Evolutionary conservation across 208 protist genomes (phyloP), one percentile per base, ranked within the genome.

Genomic region (Wallacemonas sp.): DNA sequence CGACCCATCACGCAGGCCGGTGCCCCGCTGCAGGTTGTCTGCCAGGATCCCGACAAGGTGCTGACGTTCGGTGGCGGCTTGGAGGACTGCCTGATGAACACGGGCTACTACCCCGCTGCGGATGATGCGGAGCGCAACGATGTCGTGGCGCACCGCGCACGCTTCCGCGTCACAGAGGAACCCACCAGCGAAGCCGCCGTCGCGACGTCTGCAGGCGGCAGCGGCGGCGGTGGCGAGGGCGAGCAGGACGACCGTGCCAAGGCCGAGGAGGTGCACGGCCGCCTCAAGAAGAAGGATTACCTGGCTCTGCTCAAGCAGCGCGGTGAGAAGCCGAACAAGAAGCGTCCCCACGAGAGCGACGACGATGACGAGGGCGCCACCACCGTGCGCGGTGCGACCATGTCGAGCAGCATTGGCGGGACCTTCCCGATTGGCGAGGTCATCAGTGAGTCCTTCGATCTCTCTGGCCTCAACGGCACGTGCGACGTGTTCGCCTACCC

Each of bases 371-470:
- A 84, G 46, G 19, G 54, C 17, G 38, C 38, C n/a, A 54, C 33
- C 12, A 6, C 16, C 16, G 60, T 27, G 55, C 58, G 44, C 23
- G 89, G 89, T 17, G 76, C 86, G 14, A 77, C 69, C 76, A 90
- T 93, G 30, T 78, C 71, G 32, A 87, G 73, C 62, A 94, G 87
- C 68, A 93, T 95, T 72, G 92, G 92, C 39, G 92, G 92, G 36
- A 95, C 92, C 26, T 97, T 95, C 65, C 92, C 89, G 14, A 90
- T 95, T 61, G 92, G 92, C 17, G 92, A 97, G 63, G 88, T 95
- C 41, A 94, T 97, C 78, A 90, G 74, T 63, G 92, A 97, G 71
- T 88, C 87, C 14, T 88, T 88, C 57, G 84, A 95, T 56, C 79
- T 97, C 17, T 85, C 83, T 12, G 68, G 81, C 63, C 83, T 97